A percentile compares a stretch with the other conserved stretches of the same genome.
phyloP scores from a whole-genome alignment of 164 flowering plant genomes.

The Cinnamomum micranthum region DNA sequence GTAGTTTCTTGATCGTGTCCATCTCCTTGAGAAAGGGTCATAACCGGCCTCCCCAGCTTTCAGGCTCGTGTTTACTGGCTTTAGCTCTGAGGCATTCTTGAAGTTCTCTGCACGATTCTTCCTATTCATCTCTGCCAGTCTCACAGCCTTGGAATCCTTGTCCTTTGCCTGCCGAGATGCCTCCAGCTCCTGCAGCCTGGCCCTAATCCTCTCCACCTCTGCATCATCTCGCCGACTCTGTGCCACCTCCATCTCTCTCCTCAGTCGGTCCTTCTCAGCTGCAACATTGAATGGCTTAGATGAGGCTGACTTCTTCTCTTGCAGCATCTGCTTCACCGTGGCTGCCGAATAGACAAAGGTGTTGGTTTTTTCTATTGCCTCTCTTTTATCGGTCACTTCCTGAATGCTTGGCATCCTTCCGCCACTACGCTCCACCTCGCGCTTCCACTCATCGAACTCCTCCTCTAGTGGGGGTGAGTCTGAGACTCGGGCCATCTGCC shows the following conservation, averaged over 20 bases:
- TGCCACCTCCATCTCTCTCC: slow-evolving; percentile 77
- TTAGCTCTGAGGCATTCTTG: slow-evolving; percentile 79
- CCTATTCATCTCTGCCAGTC: slow-evolving; percentile 85
- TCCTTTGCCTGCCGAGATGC: slow-evolving; percentile 45
- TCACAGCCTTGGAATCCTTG: slow-evolving; percentile 67
- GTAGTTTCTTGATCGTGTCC: slow-evolving; percentile 88
- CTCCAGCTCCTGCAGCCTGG: slow-evolving; percentile 67
- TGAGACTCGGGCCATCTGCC: slow-evolving; percentile 98
- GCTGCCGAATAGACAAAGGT: slow-evolving; percentile 80
- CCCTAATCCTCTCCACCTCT: slow-evolving; percentile 66
- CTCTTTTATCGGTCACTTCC: slow-evolving; percentile 70
- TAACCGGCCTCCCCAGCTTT: slow-evolving; percentile 95
- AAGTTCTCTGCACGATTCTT: slow-evolving; percentile 86
- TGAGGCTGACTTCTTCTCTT: slow-evolving; percentile 86
- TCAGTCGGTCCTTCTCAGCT: slow-evolving; percentile 79
- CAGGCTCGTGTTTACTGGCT: slow-evolving; percentile 53
- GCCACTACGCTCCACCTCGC: slow-evolving; percentile 71
- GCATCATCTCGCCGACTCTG: slow-evolving; percentile 56
- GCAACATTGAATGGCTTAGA: slow-evolving; percentile 77
- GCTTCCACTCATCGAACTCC: slow-evolving; percentile 76
- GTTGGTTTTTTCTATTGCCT: slow-evolving; percentile 62
- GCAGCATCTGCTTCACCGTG: slow-evolving; percentile 91
- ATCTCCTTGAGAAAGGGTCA: slow-evolving; percentile 94
- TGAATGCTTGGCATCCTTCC: slow-evolving; percentile 69
- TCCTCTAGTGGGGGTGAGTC: slow-evolving; percentile 71